Evolutionary conservation across 2,329 filamentous ascomycete species (phyloP), one percentile per base, ranked within the genome.

Genomic region (Rhytidhysteron rufulum): DNA sequence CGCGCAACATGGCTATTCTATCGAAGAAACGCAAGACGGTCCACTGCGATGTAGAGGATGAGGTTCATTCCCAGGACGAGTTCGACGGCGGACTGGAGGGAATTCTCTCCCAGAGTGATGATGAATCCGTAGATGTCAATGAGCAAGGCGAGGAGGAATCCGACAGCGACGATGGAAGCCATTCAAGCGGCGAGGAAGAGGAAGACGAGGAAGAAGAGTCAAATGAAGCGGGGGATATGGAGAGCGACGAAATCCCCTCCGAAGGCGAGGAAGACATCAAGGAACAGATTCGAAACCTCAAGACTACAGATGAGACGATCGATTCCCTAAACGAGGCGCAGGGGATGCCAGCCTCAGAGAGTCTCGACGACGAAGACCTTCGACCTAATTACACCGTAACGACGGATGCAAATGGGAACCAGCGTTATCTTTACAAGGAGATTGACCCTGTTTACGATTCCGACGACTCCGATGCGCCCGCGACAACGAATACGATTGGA

Each of bases 371-470:
- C 18, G 48, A 55, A 19, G 37, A 42, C 27, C 43, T 61, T 24
- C 59, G 59, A 44, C 69, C 71, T 17, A 80, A 80, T 56, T 82
- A 77, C 62, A 78, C 71, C 22, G 70, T 84, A 47, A 75, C 85
- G 31, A 85, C 77, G 42, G 93, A 96, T 57, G 91, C 93, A 53
- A 93, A 96, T 69, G 93, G 93, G 44, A 86, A 88, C 55, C 80
- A 83, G 49, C 82, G 93, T 63, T 98, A 95, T 61, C 77, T 96
- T 32, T 98, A 97, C 69, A 80, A 86, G 48, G 93, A 97, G 61
- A 89, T 98, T 48, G 85, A 97, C 51, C 88, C 91, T 3, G 84
- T 89, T 39, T 96, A 98, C 68, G 93, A 97, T 60, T 95, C 90
- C 2, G 94, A 98, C 68, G 91, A 96, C 60, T 86, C 86, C 3